phyloP scores from a whole-genome alignment of 2,329 filamentous ascomycete species.

The Tetracladium maxilliforme region DNA sequence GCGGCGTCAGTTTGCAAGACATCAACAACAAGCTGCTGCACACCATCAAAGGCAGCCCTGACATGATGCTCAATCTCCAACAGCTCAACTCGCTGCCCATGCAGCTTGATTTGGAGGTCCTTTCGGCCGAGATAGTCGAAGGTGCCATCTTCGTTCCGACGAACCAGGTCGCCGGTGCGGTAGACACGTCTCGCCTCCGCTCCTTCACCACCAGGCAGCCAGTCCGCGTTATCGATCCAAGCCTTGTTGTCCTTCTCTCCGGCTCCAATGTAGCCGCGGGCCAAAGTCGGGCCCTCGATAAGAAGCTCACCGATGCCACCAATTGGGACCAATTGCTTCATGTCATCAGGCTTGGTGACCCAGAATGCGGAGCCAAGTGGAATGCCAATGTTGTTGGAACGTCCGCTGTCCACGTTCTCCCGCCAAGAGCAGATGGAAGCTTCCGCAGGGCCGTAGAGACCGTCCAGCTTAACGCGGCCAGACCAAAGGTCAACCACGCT shows the following conservation, averaged over 20 bases:
- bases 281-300: constrained; percentile 20
- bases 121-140: constrained; percentile 1
- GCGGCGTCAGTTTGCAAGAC: too few relatives aligned
- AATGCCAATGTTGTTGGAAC: constrained; percentile 3
- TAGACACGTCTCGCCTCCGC: constrained; percentile 8
- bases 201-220: constrained; percentile 3
- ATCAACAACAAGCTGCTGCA: too few relatives aligned
- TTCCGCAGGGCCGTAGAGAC: constrained; percentile 51
- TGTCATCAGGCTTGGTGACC: constrained; percentile 22
- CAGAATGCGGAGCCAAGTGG: constrained; percentile 11
- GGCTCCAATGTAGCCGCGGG: constrained; percentile 22
- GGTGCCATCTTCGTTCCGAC: constrained; percentile 2
- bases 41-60: too few relatives aligned
- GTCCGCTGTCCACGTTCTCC: constrained; percentile 1
- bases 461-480: constrained; percentile 33
- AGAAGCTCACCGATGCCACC: constrained; percentile 20
- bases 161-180: constrained; percentile 8
- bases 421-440: constrained; percentile 27
- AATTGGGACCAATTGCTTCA: constrained; percentile 15
- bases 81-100: too few relatives aligned
- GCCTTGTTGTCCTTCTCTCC: constrained; percentile 15
- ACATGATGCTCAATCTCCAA: too few relatives aligned
- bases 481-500: not conserved
- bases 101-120: too few relatives aligned
- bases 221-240: constrained; percentile 18